These are phyloP conservation scores for Schwanniomyces polymorphus DNA, from an alignment of 805 yeast species.

Conservation along the genomic window DNA sequence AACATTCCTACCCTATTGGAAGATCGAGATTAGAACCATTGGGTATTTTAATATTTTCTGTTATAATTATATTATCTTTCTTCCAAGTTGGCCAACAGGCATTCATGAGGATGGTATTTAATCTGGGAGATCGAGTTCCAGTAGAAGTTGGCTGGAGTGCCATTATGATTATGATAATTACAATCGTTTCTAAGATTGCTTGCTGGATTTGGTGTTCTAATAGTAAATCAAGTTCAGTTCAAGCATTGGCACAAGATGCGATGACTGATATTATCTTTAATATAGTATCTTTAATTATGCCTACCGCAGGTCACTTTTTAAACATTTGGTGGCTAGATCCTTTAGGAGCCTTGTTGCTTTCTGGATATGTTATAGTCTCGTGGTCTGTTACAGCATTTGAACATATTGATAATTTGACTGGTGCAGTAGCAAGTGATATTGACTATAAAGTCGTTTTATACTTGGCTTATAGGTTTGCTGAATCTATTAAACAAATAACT, in stretches of 20 bases:
- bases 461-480: conserved; percentile 67
- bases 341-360: conserved; percentile 64
- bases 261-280: conserved; percentile 76
- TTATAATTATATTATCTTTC: conserved; percentile 69
- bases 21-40: conserved; percentile 72
- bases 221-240: conserved; percentile 64
- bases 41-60: conserved; percentile 72
- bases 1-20: conserved; percentile 64
- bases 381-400: conserved; percentile 69
- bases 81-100: conserved; percentile 72
- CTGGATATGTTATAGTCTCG: conserved; percentile 58
- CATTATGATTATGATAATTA: conserved; percentile 57
- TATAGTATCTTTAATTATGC: conserved; percentile 68
- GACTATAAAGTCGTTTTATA: conserved; percentile 70
- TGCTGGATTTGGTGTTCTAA: conserved; percentile 66
- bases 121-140: conserved; percentile 30
- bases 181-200: conserved; percentile 58
- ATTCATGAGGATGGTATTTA: conserved; percentile 43
- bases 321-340: conserved; percentile 74
- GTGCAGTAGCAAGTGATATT: conserved; percentile 62
- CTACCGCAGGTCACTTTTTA: conserved; percentile 54
- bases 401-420: conserved; percentile 74
- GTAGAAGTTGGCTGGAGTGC: conserved; percentile 54
- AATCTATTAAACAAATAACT: conserved; percentile 61
- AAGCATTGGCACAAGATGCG: conserved; percentile 82